Evolutionary conservation across 208 protist species (phyloP).

Genomic region (Porcisia hertigi): DNA sequence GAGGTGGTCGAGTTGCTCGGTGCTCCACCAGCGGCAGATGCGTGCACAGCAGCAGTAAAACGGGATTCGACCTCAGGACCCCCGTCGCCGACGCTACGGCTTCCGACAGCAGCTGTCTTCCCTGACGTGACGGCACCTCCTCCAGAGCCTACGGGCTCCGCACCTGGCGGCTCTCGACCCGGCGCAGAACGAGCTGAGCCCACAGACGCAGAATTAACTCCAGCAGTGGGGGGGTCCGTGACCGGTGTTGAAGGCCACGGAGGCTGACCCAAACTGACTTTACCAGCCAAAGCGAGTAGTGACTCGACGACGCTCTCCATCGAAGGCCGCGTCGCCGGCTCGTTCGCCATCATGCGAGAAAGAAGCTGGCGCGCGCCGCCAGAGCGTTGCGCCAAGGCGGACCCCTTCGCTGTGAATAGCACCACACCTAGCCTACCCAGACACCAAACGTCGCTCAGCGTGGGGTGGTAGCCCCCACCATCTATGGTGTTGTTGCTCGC

Average conservation of each 20-base stretch:
- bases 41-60: neutral
- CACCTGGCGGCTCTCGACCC: neutral
- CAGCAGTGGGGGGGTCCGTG: neutral
- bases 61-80: neutral
- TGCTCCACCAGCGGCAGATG: neutral
- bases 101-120: neutral
- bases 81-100: neutral
- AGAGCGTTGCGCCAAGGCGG: constrained; percentile 39
- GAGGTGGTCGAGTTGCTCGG: constrained; percentile 6
- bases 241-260: constrained; percentile 14
- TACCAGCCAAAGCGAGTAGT: constrained; percentile 28
- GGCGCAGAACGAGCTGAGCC: neutral
- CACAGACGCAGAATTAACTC: neutral
- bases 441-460: constrained; percentile 76
- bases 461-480: constrained; percentile 43
- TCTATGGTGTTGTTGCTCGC: neutral
- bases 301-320: constrained; percentile 41
- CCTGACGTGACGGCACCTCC: neutral
- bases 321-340: constrained; percentile 33
- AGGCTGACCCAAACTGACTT: constrained; percentile 20
- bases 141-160: neutral
- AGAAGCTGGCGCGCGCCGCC: constrained; percentile 42
- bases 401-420: constrained; percentile 49
- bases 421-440: constrained; percentile 54
- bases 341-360: constrained; percentile 53